Base-by-base conservation (phyloP, 2,329 filamentous ascomycete genomes). In the Exophiala sp. region DNA sequence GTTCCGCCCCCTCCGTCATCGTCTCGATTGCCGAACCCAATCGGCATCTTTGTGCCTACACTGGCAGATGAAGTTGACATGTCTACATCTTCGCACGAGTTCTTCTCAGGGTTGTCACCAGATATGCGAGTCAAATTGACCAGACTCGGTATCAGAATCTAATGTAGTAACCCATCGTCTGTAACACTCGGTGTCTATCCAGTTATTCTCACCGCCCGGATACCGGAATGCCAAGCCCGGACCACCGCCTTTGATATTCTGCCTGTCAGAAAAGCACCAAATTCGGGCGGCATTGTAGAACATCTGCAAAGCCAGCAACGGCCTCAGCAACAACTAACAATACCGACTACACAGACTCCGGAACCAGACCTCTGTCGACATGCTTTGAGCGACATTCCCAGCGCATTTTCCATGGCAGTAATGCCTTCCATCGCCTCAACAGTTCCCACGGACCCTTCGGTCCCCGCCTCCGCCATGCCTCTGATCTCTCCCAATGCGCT, bases 401-500 rank as follows among this genome's bases (percentile, higher is more conserved):
- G 7, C 16, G 18, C 34, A 11, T 22, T 9, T 23, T 18, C 19
- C 9, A 30, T 24, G 47, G 41, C 50, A 40, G 32, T 39, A 38
- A 56, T 56, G 54, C 54, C 54, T 32, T 51, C 50, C 3, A 34
- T 29, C 19, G 43, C 24, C 24, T 22, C 32, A 22, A 13, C 16
- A 7, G 14, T 51, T 8, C 13, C 27, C 18, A 9, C 48, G 1
- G 44, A 10, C 14, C 9, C 50, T 23, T 50, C 56, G 7, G 45
- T 61, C 6, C 53, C 59, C 13, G 46, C 54, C 5, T 51, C 53
- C 16, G 42, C 56, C 16, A 61, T 61, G 59, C 58, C 59, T 18
- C 41, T 61, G 29, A 59, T 61, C 29, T 58, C 57, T 21, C 90
- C 93, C 3, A 84, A 88, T 60, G 85, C 88, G 7, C 96, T 88